Evolutionary conservation across 768 basidiomycete genomes (phyloP), one percentile per base, ranked within the genome.

Genomic region (Mycena rosella): DNA sequence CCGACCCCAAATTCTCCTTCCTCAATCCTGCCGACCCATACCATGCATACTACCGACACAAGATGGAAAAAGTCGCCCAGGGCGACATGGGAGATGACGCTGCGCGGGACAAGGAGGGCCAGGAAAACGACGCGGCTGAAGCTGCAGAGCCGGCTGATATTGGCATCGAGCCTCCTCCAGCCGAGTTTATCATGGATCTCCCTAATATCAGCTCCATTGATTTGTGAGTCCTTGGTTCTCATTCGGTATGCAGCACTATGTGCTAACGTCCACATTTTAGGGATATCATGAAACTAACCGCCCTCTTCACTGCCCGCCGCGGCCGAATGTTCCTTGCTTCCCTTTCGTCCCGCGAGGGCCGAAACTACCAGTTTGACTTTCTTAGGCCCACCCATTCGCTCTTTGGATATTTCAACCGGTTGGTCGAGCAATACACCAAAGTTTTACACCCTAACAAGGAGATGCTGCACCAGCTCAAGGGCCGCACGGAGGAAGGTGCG

Each of bases 311-410:
- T 29, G 98, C 98, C 36, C 91, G 94, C 14, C 89, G 95, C 49
- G 98, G 98, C 2, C 90, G 92, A 52, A 84, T 85, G 44, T 99
- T 99, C 81, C 88, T 98, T 15, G 89, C 90, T 10, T 86, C 90
- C 5, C 89, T 99, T 27, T 96, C 96, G 9, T 84, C 89, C 27
- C 88, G 91, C 42, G 98, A 99, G 82, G 95, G 95, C 11, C 90
- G 94, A 48, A 99, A 99, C 80, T 96, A 94, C 77, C 96, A 99
- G 74, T 99, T 99, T 76, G 98, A 99, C 76, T 99, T 99, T 78
- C 86, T 99, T 55, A 89, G 96, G 47, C 98, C 97, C 13, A 95
- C 91, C 2, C 97, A 99, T 77, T 98, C 97, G 8, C 89, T 99
- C 36, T 99, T 96, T 74, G 92, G 93, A 45, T 96, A 94, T 81